A percentile compares a stretch with the other conserved stretches of the same genome.
Evolutionary conservation across 2,329 filamentous ascomycete species (phyloP).

Genomic region (Raffaelea ambrosiae): DNA sequence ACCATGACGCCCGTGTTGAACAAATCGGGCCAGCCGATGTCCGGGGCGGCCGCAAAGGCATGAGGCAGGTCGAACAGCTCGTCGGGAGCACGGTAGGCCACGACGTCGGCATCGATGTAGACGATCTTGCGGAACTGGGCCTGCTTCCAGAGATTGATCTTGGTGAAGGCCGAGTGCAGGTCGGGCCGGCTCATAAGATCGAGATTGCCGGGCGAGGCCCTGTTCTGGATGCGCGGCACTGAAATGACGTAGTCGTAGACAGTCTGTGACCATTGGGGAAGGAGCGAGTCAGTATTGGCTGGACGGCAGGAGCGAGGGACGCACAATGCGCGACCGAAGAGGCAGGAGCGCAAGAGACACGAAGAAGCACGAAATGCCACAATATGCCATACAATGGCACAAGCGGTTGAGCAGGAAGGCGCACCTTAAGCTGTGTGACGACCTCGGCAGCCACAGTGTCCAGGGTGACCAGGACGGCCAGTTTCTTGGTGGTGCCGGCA

Average conservation of each 20-base stretch:
- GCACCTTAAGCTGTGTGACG: conserved; percentile 69
- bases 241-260: conserved; percentile 86
- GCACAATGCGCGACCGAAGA: background rate
- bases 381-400: no score
- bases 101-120: conserved; percentile 88
- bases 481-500: conserved; percentile 75
- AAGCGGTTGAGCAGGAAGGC: conserved; percentile 12
- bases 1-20: conserved; percentile 99
- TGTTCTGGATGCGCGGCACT: conserved; percentile 70
- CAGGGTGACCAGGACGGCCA: conserved; percentile 75
- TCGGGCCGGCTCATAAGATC: conserved; percentile 88
- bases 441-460: conserved; percentile 70
- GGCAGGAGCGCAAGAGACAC: no score
- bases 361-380: no score
- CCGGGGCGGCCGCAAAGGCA: conserved; percentile 66
- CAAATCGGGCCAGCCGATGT: conserved; percentile 95
- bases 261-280: conserved; percentile 35
- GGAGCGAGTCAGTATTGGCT: background rate
- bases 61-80: conserved; percentile 69
- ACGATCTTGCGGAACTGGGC: conserved; percentile 86
- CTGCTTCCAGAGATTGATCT: conserved; percentile 90
- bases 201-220: conserved; percentile 64
- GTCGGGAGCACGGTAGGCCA: conserved; percentile 84
- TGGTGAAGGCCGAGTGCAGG: conserved; percentile 88
- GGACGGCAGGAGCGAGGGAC: background rate